Evolutionary conservation across 495 filamentous ascomycete genomes (phyloP).

Genomic region (Podospora appendiculata): DNA sequence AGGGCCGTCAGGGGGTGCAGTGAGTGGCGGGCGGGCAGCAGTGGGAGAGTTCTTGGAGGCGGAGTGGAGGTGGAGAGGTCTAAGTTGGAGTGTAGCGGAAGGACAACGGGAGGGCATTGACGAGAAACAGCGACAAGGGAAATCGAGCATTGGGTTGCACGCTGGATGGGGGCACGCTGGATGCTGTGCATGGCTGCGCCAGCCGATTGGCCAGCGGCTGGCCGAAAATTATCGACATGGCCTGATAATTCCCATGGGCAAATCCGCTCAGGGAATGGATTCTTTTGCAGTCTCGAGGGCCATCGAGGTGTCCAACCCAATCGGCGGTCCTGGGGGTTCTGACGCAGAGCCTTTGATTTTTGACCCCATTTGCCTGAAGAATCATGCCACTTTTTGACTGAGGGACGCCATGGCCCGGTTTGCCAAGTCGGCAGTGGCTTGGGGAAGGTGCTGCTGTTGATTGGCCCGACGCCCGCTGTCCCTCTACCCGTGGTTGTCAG

Average conservation of each 20-base stretch:
- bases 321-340: constrained; percentile 16
- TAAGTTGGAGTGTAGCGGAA: too few relatives aligned
- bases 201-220: constrained; percentile 9
- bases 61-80: too few relatives aligned
- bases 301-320: constrained; percentile 11
- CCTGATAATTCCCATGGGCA: constrained; percentile 17
- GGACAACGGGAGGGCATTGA: too few relatives aligned
- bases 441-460: background rate
- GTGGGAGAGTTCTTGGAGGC: too few relatives aligned
- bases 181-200: background rate
- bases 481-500: constrained; percentile 12
- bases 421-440: constrained; percentile 28
- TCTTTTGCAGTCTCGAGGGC: background rate
- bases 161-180: background rate
- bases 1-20: too few relatives aligned
- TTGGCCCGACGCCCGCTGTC: constrained; percentile 3
- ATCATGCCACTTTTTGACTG: constrained; percentile 29
- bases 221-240: constrained; percentile 16
- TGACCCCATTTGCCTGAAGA: constrained; percentile 22
- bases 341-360: constrained; percentile 19
- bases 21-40: too few relatives aligned
- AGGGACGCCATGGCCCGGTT: constrained; percentile 6
- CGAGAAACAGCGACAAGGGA: too few relatives aligned
- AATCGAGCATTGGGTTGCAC: background rate
- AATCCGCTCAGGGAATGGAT: constrained; percentile 6